phyloP scores from a whole-genome alignment of 176 grass and related monocot genomes.

The Stipa capillata region DNA sequence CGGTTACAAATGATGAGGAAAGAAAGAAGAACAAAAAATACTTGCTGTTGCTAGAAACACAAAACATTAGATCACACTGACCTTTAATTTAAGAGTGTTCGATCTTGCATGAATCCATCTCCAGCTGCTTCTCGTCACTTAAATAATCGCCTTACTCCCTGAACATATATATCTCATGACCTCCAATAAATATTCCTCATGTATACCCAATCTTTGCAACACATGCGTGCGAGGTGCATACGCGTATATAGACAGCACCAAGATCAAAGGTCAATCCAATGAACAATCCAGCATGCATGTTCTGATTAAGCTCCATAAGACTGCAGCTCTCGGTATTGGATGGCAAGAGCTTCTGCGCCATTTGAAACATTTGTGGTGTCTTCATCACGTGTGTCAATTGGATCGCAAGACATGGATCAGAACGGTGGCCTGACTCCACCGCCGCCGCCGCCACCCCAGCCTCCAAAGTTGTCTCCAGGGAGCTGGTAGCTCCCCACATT shows the following conservation, averaged over 20 bases:
- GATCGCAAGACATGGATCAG: constrained; percentile 16
- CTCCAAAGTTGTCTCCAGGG: constrained; percentile 58
- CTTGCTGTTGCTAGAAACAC: constrained; percentile 30
- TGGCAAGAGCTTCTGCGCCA: constrained; percentile 14
- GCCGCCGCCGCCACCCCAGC: constrained; percentile 51
- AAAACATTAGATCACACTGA: constrained; percentile 47
- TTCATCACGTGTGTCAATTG: not conserved
- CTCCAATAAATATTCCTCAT: not conserved
- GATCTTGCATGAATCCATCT: constrained; percentile 20
- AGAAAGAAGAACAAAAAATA: constrained; percentile 7
- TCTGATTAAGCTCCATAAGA: not conserved
- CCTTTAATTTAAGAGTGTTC: constrained; percentile 42
- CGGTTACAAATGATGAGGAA: constrained; percentile 41
- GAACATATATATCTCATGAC: not conserved
- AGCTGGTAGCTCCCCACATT: constrained; percentile 69
- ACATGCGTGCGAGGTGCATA: constrained; percentile 19
- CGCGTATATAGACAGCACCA: not conserved
- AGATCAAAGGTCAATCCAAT: constrained; percentile 12
- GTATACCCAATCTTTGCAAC: constrained; percentile 9
- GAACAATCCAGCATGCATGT: constrained; percentile 13
- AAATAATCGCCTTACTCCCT: not conserved
- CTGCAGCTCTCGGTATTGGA: not conserved
- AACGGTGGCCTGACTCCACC: constrained; percentile 69
- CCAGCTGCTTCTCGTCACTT: not conserved
- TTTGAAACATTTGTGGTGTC: constrained; percentile 4